Conservation (phyloP, 768 basidiomycete species). For the Vararia minispora region DNA sequence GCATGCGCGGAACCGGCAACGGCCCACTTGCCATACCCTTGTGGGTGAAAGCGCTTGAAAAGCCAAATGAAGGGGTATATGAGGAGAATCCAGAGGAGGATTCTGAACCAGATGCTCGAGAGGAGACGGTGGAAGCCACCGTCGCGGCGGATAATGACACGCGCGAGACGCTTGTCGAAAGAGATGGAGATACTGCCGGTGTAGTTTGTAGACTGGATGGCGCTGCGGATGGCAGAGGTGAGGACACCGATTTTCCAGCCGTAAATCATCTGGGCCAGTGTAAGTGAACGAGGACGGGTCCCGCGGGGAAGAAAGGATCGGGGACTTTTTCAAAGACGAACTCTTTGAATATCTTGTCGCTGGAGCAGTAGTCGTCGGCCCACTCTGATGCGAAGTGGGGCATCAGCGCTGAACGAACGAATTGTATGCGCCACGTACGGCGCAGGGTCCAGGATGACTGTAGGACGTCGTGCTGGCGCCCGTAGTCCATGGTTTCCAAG, state of each 20-base stretch:
- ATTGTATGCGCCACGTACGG: no score
- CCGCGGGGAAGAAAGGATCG: constrained; percentile 1
- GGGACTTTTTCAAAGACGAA: constrained; percentile 62
- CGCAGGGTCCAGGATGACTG: constrained; percentile 15
- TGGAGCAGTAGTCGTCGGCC: constrained; percentile 76
- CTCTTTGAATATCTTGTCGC: constrained; percentile 62
- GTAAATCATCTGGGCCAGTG: constrained; percentile 34
- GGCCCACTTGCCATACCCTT: constrained; percentile 65
- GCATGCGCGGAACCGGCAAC: constrained; percentile 70
- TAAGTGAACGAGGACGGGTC: constrained; percentile 1
- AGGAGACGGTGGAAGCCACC: constrained; percentile 56
- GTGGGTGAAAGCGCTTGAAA: constrained; percentile 53
- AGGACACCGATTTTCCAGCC: constrained; percentile 44
- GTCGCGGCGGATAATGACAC: constrained; percentile 56
- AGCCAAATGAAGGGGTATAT: constrained; percentile 79
- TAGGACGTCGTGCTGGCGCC: constrained; percentile 8
- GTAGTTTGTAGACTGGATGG: constrained; percentile 30
- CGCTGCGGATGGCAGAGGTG: constrained; percentile 24
- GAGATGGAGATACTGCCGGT: constrained; percentile 32
- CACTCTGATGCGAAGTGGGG: no score
- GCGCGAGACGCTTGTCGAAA: constrained; percentile 34
- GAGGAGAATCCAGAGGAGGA: constrained; percentile 55
- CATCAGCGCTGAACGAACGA: no score
- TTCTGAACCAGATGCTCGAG: constrained; percentile 60
- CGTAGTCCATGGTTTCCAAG: constrained; percentile 1